Evolutionary conservation across 441 rosid species (phyloP).

Genomic region (Syzygium syzygioides): DNA sequence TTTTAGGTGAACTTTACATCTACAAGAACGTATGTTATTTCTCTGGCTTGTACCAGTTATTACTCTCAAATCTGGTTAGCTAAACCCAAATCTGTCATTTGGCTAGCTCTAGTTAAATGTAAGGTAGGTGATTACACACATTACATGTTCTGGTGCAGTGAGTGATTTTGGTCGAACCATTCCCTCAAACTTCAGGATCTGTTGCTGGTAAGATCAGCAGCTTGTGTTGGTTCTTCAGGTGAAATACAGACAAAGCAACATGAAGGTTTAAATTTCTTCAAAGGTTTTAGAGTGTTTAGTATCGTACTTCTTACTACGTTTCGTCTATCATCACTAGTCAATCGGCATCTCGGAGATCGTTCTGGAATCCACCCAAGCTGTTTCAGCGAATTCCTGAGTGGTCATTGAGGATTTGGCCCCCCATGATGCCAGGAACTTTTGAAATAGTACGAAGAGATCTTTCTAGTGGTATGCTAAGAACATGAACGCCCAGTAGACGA

Average conservation of each 20-base stretch:
- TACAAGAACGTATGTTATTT: background rate
- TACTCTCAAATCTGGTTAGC: background rate
- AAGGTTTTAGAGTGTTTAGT: background rate
- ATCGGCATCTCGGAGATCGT: background rate
- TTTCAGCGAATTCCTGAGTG: background rate
- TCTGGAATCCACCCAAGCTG: background rate
- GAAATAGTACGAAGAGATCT: background rate
- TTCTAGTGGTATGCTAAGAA: background rate
- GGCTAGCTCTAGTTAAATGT: background rate
- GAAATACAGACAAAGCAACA: background rate
- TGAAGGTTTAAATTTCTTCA: background rate
- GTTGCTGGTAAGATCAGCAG: background rate
- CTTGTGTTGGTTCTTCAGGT: background rate
- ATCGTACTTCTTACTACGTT: background rate
- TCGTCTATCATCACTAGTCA: background rate
- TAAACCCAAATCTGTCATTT: background rate
- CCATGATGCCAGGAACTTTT: background rate
- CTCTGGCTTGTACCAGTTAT: background rate
- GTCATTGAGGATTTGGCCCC: background rate
- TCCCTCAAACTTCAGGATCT: background rate
- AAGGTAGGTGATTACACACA: background rate
- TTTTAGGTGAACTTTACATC: background rate
- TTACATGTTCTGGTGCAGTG: background rate
- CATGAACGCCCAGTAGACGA: background rate
- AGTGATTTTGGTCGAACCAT: background rate